phyloP scores from a whole-genome alignment of 345 rosid genomes.

The Melaleuca alternifolia region DNA sequence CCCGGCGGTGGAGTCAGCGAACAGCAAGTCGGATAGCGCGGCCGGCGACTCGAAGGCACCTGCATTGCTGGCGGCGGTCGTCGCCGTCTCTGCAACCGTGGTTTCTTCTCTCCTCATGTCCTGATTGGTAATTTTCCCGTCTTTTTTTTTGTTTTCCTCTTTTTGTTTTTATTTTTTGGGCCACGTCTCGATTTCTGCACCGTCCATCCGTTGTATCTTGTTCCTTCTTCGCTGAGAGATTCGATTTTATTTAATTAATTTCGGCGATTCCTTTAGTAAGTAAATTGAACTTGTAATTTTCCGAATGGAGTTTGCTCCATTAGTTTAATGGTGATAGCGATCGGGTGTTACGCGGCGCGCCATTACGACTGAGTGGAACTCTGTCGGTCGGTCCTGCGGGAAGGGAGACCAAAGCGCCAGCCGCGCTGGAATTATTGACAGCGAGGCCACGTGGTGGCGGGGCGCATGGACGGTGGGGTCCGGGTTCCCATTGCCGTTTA shows the following conservation, averaged over 20 bases:
- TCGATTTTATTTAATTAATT: neutral
- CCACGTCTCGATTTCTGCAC: neutral
- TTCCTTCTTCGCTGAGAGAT: neutral
- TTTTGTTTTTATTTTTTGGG: neutral
- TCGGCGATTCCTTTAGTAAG: neutral
- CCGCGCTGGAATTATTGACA: neutral
- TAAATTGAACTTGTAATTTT: neutral
- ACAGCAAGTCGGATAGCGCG: slow-evolving; percentile 36
- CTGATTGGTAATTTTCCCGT: slow-evolving; percentile 21
- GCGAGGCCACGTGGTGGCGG: neutral
- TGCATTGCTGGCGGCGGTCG: slow-evolving; percentile 21
- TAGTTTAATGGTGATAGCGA: neutral
- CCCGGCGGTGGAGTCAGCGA: slow-evolving; percentile 30
- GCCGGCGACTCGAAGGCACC: slow-evolving; percentile 29
- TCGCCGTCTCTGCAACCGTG: slow-evolving; percentile 13
- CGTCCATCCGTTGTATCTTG: neutral
- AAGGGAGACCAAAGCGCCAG: neutral
- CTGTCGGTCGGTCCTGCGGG: neutral
- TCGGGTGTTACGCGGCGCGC: neutral
- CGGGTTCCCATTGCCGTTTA: neutral
- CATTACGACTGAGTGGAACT: neutral
- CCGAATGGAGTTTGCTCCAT: neutral
- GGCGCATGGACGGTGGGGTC: neutral
- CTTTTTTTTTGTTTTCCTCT: neutral
- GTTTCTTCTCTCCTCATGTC: slow-evolving; percentile 25